Percentiles rank a stretch among this genome's conserved stretches.
Conservation (phyloP, 306 rosid genomes). For the Crotalaria pallida region DNA sequence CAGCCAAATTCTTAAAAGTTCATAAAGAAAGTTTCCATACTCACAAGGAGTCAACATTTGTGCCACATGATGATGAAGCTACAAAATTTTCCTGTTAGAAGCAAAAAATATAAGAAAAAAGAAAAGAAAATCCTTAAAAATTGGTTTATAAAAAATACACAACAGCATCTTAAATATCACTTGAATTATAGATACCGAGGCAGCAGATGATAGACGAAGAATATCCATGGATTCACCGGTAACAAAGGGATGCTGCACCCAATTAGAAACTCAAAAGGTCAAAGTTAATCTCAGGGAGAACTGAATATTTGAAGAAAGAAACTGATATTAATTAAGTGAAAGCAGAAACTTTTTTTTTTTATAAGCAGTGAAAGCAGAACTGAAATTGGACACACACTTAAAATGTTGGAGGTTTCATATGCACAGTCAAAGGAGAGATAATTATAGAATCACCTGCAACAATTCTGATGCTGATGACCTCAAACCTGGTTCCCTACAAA, state of each 20-base stretch:
- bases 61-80: constrained; percentile 35
- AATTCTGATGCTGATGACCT: constrained; percentile 82
- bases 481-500: constrained; percentile 83
- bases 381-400: background rate
- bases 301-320: constrained; percentile 20
- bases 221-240: constrained; percentile 50
- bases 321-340: background rate
- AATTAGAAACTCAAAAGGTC: constrained; percentile 27
- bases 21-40: constrained; percentile 14
- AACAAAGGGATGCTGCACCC: constrained; percentile 88
- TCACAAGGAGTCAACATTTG: constrained; percentile 45
- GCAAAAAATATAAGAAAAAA: constrained; percentile 2
- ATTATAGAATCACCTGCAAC: constrained; percentile 64
- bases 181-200: constrained; percentile 51
- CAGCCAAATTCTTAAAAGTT: constrained; percentile 16
- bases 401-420: constrained; percentile 1
- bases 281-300: constrained; percentile 19
- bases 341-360: too few species aligned
- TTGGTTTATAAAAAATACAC: constrained; percentile 8
- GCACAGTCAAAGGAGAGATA: constrained; percentile 17
- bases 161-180: constrained; percentile 3
- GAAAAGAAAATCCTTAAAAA: constrained; percentile 23
- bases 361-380: background rate
- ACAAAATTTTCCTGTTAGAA: constrained; percentile 50
- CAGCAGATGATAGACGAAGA: constrained; percentile 31